Evolutionary conservation across 2,329 filamentous ascomycete species (phyloP).

Genomic region (Harringtonia lauricola): DNA sequence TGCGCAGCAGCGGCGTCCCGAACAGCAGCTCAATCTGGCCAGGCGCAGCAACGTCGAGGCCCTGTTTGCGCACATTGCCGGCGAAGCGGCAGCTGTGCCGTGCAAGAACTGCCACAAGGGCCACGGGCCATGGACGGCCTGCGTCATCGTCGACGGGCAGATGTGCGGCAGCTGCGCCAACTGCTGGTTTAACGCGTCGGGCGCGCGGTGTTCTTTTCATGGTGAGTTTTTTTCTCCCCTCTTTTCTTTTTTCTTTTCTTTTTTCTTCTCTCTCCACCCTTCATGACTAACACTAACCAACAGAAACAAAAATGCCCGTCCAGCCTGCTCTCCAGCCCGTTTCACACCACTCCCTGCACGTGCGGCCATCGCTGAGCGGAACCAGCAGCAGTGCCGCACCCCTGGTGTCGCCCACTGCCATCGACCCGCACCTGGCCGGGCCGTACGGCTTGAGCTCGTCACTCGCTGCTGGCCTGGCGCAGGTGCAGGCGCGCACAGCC

Average conservation of each 20-base stretch:
- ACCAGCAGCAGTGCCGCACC: background rate
- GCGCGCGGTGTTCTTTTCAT: slow-evolving; percentile 48
- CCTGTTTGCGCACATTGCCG: slow-evolving; percentile 45
- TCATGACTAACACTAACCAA: background rate
- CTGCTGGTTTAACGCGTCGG: slow-evolving; percentile 53
- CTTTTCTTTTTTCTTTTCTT: background rate
- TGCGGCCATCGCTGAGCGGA: slow-evolving; percentile 13
- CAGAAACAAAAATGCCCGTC: slow-evolving; percentile 8
- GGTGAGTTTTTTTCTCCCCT: slow-evolving; percentile 26
- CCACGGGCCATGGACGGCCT: slow-evolving; percentile 47
- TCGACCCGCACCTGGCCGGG: slow-evolving; percentile 6
- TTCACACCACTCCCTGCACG: slow-evolving; percentile 17
- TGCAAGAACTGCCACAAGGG: slow-evolving; percentile 52
- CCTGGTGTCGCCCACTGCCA: background rate
- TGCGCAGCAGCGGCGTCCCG: slow-evolving; percentile 40
- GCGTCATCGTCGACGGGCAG: slow-evolving; percentile 47
- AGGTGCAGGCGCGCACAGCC: too few relatives aligned
- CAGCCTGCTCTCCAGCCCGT: slow-evolving; percentile 30
- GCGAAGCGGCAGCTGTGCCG: slow-evolving; percentile 31
- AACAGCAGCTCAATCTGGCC: slow-evolving; percentile 43
- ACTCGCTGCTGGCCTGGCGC: slow-evolving; percentile 2
- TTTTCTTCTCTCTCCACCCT: background rate
- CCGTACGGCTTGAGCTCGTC: too few relatives aligned
- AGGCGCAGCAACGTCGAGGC: slow-evolving; percentile 50
- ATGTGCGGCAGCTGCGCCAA: slow-evolving; percentile 53